These are phyloP conservation scores for Macrophomina tecta DNA, from an alignment of 2,329 filamentous ascomycete genomes.

Conservation along the genomic window DNA sequence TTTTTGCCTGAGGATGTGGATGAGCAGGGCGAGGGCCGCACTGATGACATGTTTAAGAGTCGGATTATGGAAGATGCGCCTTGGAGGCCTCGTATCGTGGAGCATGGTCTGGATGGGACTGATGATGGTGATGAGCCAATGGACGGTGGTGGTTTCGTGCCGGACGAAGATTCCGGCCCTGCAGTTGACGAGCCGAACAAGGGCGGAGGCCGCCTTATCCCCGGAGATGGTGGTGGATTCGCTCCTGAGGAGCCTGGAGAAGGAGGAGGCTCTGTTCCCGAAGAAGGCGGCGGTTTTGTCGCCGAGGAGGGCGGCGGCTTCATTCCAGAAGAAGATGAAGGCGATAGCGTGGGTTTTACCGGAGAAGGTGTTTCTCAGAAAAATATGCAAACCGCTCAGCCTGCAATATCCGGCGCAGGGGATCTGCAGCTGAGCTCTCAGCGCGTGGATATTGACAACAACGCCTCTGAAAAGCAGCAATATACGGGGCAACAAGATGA, in stretches of 20 bases:
- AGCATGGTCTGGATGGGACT: slow-evolving; percentile 8
- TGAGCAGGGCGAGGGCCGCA: not conserved
- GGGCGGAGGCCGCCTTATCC: slow-evolving; percentile 33
- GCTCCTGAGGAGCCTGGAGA: slow-evolving; percentile 28
- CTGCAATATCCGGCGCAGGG: too few relatives aligned
- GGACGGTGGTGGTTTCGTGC: slow-evolving; percentile 33
- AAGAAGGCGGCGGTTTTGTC: slow-evolving; percentile 29
- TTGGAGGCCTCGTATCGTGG: slow-evolving; percentile 1
- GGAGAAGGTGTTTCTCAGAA: not conserved
- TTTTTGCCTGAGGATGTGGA: slow-evolving; percentile 35
- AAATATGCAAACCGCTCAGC: too few relatives aligned
- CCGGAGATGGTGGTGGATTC: slow-evolving; percentile 31
- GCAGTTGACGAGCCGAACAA: slow-evolving; percentile 6
- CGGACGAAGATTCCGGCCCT: slow-evolving; percentile 24
- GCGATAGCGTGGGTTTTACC: slow-evolving; percentile 29
- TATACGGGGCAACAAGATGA: not conserved
- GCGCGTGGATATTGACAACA: not conserved
- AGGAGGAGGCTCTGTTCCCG: slow-evolving; percentile 44
- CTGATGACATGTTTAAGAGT: slow-evolving; percentile 4
- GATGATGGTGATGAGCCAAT: not conserved
- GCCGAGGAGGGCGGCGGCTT: slow-evolving; percentile 43
- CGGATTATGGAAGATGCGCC: not conserved
- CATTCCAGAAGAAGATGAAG: slow-evolving; percentile 42
- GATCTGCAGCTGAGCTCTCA: too few relatives aligned
- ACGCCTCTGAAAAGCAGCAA: not conserved